phyloP scores from a whole-genome alignment of 768 basidiomycete species.

The Coprinopsis strossmayeri region DNA sequence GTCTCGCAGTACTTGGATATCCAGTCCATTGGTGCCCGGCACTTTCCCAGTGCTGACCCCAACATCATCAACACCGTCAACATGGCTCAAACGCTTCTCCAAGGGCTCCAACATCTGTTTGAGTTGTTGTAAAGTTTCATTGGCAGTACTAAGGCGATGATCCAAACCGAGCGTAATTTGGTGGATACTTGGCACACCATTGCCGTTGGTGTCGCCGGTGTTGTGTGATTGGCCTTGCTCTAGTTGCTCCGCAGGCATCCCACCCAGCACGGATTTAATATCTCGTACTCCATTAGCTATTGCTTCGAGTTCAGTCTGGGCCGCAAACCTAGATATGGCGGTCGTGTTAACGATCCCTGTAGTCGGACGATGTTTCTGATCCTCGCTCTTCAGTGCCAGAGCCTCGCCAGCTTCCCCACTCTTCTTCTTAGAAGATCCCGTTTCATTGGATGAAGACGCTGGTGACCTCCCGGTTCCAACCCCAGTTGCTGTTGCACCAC shows the following conservation, averaged over 20 bases:
- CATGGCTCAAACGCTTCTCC: slow-evolving; percentile 9
- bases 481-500: neutral
- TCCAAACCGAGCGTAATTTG: slow-evolving; percentile 26
- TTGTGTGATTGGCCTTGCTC: neutral
- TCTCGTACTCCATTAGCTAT: slow-evolving; percentile 14
- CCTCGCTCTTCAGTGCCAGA: neutral
- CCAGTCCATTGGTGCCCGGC: neutral
- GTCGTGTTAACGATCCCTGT: neutral
- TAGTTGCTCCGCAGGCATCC: too few species aligned
- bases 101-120: slow-evolving; percentile 21
- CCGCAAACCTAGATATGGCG: neutral
- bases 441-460: too few species aligned
- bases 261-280: slow-evolving; percentile 20
- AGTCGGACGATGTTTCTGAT: neutral
- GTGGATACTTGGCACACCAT: slow-evolving; percentile 20
- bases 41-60: neutral
- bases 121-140: slow-evolving; percentile 20
- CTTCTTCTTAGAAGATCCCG: neutral
- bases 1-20: too few species aligned
- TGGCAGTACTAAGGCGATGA: slow-evolving; percentile 19
- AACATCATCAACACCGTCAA: neutral
- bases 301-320: neutral
- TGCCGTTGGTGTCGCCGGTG: neutral
- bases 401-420: neutral
- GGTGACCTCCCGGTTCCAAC: neutral